Base-by-base conservation (phyloP, 129 eudicot genomes). In the Oenanthe sinensis region DNA sequence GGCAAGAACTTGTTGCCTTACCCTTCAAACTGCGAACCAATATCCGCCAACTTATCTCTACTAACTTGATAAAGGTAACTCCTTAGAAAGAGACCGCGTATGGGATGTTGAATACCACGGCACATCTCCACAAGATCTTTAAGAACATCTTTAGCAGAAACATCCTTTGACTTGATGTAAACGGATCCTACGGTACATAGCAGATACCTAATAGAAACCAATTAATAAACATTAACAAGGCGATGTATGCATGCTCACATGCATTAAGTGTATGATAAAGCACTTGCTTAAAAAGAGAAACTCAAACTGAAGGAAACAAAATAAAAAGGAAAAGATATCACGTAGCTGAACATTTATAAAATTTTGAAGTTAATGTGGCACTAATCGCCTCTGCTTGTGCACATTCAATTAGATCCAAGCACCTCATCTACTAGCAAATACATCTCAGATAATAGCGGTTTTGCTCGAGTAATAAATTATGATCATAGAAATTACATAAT, bases 61-160 rank as follows among this genome's bases (percentile, higher is more conserved):
- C 94, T 91, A 80, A 95, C 84, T 91, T 95, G 98, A 71, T 96
- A 86, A 79, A 95, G 98, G 82, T 95, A 95, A 87, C 96, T 95
- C 84, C 98, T 86, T 48, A 95, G 78, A 77, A 95, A 95, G 63
- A 95, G 98, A 75, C 98, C 98, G 71, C 98, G 97, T 60, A 92
- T 78, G 76, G 98, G 98, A 85, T 95, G 94, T 52, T 95, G 97
- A 68, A 95, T 93, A 65, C 81, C 92, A 75, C 92, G 97, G 77
- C 97, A 91, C 97, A 95, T 95, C 86, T 95, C 98, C 45, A 95
- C 98, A 69, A 95, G 97, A 82, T 95, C 98, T 83, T 90, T 95
- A 60, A 95, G 90, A 20, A 95, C 88, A 79, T 89, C 90, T 75
- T 87, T 89, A 14, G 88, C 85, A 30, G 88, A 88, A 81, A 86